Evolutionary conservation across 495 filamentous ascomycete genomes (phyloP).

Genomic region (Penicillium lagena): DNA sequence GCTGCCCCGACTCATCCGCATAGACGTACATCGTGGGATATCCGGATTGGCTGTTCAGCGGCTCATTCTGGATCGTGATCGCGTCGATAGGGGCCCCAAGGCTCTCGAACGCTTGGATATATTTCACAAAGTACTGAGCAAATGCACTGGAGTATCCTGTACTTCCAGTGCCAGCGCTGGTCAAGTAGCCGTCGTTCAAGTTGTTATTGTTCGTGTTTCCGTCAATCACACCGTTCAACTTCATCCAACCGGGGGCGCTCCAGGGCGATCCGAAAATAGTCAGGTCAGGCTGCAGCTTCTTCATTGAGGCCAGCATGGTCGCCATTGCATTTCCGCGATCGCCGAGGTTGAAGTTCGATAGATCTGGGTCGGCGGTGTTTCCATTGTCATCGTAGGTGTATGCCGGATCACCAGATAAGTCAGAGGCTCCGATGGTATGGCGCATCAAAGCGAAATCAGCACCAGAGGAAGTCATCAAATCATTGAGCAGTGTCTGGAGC

Average conservation of each 20-base stretch:
- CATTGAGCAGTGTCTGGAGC: slow-evolving; percentile 35
- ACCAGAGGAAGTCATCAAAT: slow-evolving; percentile 40
- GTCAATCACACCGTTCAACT: slow-evolving; percentile 43
- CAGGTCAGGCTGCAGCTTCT: slow-evolving; percentile 28
- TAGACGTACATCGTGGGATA: slow-evolving; percentile 50
- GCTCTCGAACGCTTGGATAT: slow-evolving; percentile 43
- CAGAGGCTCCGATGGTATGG: slow-evolving; percentile 49
- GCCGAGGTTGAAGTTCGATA: slow-evolving; percentile 40
- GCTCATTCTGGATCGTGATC: slow-evolving; percentile 53
- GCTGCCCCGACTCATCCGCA: slow-evolving; percentile 38
- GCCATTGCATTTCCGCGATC: slow-evolving; percentile 49
- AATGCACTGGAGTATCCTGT: slow-evolving; percentile 34
- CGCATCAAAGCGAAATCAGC: slow-evolving; percentile 45
- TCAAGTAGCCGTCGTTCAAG: slow-evolving; percentile 36
- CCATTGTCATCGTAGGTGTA: slow-evolving; percentile 50
- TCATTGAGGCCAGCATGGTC: slow-evolving; percentile 18
- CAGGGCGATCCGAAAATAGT: slow-evolving; percentile 47
- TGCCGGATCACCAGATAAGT: slow-evolving; percentile 38
- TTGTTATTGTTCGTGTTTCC: slow-evolving; percentile 44
- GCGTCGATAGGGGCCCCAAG: slow-evolving; percentile 43
- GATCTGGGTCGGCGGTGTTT: slow-evolving; percentile 27
- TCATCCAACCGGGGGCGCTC: slow-evolving; percentile 55
- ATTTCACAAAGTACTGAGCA: slow-evolving; percentile 51
- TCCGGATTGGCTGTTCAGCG: slow-evolving; percentile 45
- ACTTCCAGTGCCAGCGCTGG: slow-evolving; percentile 13